phyloP scores from a whole-genome alignment of 2,329 filamentous ascomycete genomes.

The Mycogone perniciosa region DNA sequence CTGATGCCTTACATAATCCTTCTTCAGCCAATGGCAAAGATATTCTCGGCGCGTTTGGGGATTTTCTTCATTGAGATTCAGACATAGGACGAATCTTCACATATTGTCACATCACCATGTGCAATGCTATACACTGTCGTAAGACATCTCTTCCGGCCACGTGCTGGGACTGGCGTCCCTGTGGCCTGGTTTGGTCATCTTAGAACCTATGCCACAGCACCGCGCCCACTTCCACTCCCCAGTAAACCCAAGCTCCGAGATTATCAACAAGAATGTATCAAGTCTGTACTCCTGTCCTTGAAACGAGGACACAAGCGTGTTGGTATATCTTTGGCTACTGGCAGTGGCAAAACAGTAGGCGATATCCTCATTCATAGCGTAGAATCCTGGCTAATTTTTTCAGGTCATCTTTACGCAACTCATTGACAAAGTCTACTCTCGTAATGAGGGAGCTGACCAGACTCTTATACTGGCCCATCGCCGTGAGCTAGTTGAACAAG shows the following conservation, averaged over 20 bases:
- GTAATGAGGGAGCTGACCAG: constrained; percentile 50
- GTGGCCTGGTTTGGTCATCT: constrained; percentile 3
- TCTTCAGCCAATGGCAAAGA: not conserved
- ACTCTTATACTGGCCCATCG: constrained; percentile 90
- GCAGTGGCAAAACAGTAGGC: constrained; percentile 75
- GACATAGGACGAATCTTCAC: not conserved
- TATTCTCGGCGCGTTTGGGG: not conserved
- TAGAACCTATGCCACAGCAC: constrained; percentile 19
- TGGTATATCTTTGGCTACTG: constrained; percentile 80
- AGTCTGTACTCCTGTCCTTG: constrained; percentile 66
- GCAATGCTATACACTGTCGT: constrained; percentile 29
- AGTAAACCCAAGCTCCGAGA: constrained; percentile 58
- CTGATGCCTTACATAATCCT: constrained; percentile 2
- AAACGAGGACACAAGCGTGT: constrained; percentile 68
- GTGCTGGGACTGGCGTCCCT: constrained; percentile 9
- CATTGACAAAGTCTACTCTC: constrained; percentile 65
- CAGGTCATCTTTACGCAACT: constrained; percentile 94
- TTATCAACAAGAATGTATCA: constrained; percentile 90
- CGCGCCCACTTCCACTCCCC: constrained; percentile 8
- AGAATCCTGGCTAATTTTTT: not conserved
- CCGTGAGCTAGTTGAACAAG: constrained; percentile 90
- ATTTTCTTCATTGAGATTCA: constrained; percentile 1
- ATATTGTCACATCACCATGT: constrained; percentile 25
- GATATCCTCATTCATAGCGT: not conserved
- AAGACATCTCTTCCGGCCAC: constrained; percentile 22